Conservation (phyloP, 2,329 filamentous ascomycete genomes). For the Diaporthe helianthi region DNA sequence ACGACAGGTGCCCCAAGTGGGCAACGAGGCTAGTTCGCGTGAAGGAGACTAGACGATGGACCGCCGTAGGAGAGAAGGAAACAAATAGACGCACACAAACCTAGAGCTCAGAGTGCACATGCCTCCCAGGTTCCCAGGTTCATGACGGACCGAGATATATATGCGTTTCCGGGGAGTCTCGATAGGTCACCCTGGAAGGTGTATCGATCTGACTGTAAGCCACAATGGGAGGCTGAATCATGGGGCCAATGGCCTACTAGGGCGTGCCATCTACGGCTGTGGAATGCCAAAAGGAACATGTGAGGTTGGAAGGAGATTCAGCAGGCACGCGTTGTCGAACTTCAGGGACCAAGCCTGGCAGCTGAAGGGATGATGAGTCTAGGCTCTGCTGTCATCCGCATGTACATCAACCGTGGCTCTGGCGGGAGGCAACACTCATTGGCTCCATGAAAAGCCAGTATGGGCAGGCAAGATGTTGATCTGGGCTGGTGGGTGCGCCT, state of each 20-base stretch:
- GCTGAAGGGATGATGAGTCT: slow-evolving; percentile 11
- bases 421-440: neutral
- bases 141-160: slow-evolving; percentile 9
- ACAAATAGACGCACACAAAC: neutral
- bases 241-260: slow-evolving; percentile 4
- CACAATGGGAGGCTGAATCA: slow-evolving; percentile 7
- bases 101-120: neutral
- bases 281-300: neutral
- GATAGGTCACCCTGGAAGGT: neutral
- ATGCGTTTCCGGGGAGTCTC: neutral
- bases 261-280: slow-evolving; percentile 7
- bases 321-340: slow-evolving; percentile 2
- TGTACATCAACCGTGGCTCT: neutral
- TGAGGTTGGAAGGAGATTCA: neutral
- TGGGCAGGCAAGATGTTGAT: neutral
- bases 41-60: neutral
- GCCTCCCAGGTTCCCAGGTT: neutral
- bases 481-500: neutral
- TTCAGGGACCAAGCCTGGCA: neutral
- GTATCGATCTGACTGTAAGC: slow-evolving; percentile 11
- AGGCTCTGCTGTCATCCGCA: slow-evolving; percentile 19
- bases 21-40: slow-evolving; percentile 8
- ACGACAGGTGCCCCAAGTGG: slow-evolving; percentile 32
- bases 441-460: neutral
- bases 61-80: neutral